These are phyloP conservation scores for Piper betle DNA, from an alignment of 164 flowering plant species.

Conservation along the genomic window DNA sequence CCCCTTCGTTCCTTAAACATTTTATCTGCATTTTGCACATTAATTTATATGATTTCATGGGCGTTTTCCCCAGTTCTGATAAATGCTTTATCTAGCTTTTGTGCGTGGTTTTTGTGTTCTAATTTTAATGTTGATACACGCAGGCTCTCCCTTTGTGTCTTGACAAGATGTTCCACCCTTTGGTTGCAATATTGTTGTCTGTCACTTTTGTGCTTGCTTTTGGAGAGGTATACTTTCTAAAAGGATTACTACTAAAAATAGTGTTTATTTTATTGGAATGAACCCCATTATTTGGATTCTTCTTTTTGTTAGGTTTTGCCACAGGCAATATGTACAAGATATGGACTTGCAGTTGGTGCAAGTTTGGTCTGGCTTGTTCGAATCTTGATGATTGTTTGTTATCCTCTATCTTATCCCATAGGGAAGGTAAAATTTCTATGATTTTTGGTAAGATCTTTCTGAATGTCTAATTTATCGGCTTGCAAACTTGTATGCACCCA, in stretches of 20 bases:
- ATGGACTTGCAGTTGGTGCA: constrained; percentile 97
- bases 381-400: too few species aligned
- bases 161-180: constrained; percentile 81
- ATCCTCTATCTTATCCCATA: too few species aligned
- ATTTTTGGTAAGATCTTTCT: too few species aligned
- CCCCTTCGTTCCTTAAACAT: background rate
- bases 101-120: background rate
- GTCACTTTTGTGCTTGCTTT: constrained; percentile 91
- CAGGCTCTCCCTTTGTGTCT: constrained; percentile 95
- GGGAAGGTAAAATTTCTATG: too few species aligned
- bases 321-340: constrained; percentile 89
- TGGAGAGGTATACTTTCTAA: constrained; percentile 59
- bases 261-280: background rate
- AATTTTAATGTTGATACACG: constrained; percentile 6
- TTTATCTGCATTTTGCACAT: background rate
- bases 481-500: too few species aligned
- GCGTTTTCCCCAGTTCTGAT: background rate
- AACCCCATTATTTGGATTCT: background rate
- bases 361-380: constrained; percentile 25
- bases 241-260: background rate
- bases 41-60: too few species aligned
- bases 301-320: constrained; percentile 64
- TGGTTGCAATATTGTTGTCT: constrained; percentile 78
- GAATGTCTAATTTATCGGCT: too few species aligned
- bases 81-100: background rate